These are phyloP conservation scores for Postia placenta DNA, from an alignment of 768 basidiomycete genomes.

Conservation along the genomic window DNA sequence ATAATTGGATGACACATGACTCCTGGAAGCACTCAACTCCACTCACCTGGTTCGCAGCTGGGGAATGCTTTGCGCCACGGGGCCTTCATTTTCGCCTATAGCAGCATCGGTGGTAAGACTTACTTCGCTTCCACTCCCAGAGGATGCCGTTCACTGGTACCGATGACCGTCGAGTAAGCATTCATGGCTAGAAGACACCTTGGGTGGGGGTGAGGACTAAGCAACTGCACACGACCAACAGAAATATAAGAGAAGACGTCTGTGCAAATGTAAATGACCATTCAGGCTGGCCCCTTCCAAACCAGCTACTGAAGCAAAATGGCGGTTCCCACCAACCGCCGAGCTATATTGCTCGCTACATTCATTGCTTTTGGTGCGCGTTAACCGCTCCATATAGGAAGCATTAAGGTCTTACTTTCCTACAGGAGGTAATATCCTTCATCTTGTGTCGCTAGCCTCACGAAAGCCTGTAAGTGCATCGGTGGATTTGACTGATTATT, in stretches of 20 bases:
- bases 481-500: not conserved
- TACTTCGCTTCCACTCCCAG: not conserved
- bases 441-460: not conserved
- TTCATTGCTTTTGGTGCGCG: constrained; percentile 72
- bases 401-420: not conserved
- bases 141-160: not conserved
- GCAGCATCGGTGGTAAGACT: not conserved
- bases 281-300: not conserved
- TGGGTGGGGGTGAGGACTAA: not conserved
- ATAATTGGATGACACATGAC: not conserved
- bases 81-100: not conserved
- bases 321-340: constrained; percentile 54
- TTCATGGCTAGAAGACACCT: not conserved
- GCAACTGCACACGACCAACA: not conserved
- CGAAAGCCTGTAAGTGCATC: not conserved
- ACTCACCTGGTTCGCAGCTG: not conserved
- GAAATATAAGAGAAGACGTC: not conserved
- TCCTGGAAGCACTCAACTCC: not conserved
- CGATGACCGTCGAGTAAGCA: not conserved
- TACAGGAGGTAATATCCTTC: not conserved
- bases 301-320: constrained; percentile 9
- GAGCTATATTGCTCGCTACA: constrained; percentile 56
- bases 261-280: not conserved
- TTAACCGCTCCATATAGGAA: not conserved
- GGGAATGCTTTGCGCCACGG: not conserved